phyloP scores from a whole-genome alignment of 2,329 filamentous ascomycete species.

The Beauveria asiatica region DNA sequence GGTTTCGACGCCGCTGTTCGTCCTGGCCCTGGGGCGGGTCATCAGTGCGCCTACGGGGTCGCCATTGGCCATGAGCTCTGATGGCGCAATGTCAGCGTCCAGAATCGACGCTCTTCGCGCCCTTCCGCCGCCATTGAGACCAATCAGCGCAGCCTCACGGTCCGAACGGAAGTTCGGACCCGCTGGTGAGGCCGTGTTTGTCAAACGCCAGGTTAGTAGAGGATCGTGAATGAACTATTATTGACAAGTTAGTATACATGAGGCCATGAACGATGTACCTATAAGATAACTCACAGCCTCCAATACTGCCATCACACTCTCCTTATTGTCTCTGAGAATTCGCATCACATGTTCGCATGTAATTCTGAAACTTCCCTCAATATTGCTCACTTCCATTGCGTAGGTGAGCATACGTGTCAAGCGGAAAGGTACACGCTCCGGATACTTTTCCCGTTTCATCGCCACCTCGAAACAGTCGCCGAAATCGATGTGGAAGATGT shows the following conservation, averaged over 20 bases:
- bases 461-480: slow-evolving; percentile 99
- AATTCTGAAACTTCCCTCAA: slow-evolving; percentile 95
- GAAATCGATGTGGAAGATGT: slow-evolving; percentile 98
- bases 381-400: slow-evolving; percentile 99
- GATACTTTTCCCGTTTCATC: slow-evolving; percentile 99
- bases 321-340: slow-evolving; percentile 91
- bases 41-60: slow-evolving; percentile 39
- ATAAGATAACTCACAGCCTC: slow-evolving; percentile 69
- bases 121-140: slow-evolving; percentile 36
- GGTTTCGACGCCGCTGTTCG: slow-evolving; percentile 45
- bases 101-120: slow-evolving; percentile 62
- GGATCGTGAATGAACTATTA: slow-evolving; percentile 97
- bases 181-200: slow-evolving; percentile 51
- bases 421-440: slow-evolving; percentile 93
- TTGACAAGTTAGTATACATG: not conserved
- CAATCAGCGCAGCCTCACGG: slow-evolving; percentile 44
- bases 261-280: not conserved
- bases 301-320: slow-evolving; percentile 94
- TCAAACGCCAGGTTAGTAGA: slow-evolving; percentile 93
- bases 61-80: slow-evolving; percentile 43
- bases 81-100: slow-evolving; percentile 51
- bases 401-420: slow-evolving; percentile 98
- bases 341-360: slow-evolving; percentile 99
- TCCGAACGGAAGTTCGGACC: slow-evolving; percentile 61
- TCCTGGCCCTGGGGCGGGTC: slow-evolving; percentile 46